Percentiles rank a stretch among this genome's conserved stretches.
Conservation (phyloP, 805 yeast genomes). For the Pichia insulana region DNA sequence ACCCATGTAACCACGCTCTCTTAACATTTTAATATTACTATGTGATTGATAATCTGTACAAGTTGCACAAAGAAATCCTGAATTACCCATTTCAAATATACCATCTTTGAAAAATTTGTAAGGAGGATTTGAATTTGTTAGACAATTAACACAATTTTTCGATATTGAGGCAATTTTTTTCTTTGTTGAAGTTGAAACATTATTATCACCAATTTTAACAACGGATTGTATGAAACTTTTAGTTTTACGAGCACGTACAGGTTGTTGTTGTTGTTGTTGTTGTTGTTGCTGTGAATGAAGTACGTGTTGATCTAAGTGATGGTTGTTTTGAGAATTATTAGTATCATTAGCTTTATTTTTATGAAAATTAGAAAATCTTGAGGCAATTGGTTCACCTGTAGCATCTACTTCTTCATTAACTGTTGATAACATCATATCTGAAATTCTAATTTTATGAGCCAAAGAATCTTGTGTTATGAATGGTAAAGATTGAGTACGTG, state of each 20-base stretch:
- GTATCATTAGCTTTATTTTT: constrained; percentile 11
- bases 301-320: too few relatives aligned
- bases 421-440: constrained; percentile 20
- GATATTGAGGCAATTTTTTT: constrained; percentile 13
- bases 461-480: constrained; percentile 25
- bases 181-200: neutral
- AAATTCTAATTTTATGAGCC: constrained; percentile 25
- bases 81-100: constrained; percentile 27
- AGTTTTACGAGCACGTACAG: constrained; percentile 24
- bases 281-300: too few relatives aligned
- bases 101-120: constrained; percentile 28
- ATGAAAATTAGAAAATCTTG: constrained; percentile 26
- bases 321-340: too few relatives aligned
- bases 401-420: constrained; percentile 15
- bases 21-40: constrained; percentile 18
- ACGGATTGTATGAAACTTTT: constrained; percentile 25
- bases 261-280: constrained; percentile 9
- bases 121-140: constrained; percentile 22
- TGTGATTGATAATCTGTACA: constrained; percentile 22
- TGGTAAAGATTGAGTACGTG: constrained; percentile 30
- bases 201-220: constrained; percentile 24
- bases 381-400: constrained; percentile 21
- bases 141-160: constrained; percentile 26
- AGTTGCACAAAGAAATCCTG: constrained; percentile 26
- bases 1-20: constrained; percentile 28